Evolutionary conservation across 2,329 filamentous ascomycete species (phyloP).

Genomic region (Colletotrichum nymphaeae): DNA sequence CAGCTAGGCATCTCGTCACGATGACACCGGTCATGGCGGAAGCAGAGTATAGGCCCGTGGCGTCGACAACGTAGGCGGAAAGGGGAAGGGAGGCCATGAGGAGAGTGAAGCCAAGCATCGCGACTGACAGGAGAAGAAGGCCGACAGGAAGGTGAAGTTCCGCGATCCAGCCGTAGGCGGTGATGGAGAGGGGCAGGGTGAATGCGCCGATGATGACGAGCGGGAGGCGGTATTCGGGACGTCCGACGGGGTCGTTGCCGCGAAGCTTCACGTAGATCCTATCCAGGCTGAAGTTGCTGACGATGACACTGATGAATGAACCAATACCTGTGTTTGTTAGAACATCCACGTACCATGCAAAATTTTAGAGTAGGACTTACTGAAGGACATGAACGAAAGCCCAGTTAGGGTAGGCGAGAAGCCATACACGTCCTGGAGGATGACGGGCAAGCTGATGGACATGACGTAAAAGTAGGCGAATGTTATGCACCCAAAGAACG

Average conservation of each 20-base stretch:
- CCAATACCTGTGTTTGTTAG: conserved; percentile 56
- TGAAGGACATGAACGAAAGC: conserved; percentile 65
- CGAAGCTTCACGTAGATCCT: conserved; percentile 63
- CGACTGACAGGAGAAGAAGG: conserved; percentile 55
- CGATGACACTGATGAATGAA: conserved; percentile 56
- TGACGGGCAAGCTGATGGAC: conserved; percentile 63
- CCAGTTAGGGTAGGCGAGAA: conserved; percentile 64
- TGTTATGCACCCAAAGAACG: conserved; percentile 57
- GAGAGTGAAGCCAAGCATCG: conserved; percentile 57
- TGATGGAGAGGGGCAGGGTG: conserved; percentile 56
- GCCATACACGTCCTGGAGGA: conserved; percentile 59
- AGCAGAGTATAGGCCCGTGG: conserved; percentile 65
- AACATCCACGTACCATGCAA: background rate
- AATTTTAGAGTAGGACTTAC: conserved; percentile 45
- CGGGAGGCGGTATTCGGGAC: conserved; percentile 67
- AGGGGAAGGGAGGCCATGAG: conserved; percentile 61
- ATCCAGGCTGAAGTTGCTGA: conserved; percentile 65
- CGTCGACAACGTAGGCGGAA: conserved; percentile 67
- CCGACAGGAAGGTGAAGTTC: conserved; percentile 54
- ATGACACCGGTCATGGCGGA: conserved; percentile 68
- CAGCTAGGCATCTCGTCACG: conserved; percentile 64
- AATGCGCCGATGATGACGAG: conserved; percentile 60
- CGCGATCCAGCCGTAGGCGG: conserved; percentile 63
- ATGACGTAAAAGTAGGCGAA: conserved; percentile 67
- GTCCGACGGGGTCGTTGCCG: conserved; percentile 51